Conservation (phyloP, 306 rosid genomes). For the Ceratonia siliqua region DNA sequence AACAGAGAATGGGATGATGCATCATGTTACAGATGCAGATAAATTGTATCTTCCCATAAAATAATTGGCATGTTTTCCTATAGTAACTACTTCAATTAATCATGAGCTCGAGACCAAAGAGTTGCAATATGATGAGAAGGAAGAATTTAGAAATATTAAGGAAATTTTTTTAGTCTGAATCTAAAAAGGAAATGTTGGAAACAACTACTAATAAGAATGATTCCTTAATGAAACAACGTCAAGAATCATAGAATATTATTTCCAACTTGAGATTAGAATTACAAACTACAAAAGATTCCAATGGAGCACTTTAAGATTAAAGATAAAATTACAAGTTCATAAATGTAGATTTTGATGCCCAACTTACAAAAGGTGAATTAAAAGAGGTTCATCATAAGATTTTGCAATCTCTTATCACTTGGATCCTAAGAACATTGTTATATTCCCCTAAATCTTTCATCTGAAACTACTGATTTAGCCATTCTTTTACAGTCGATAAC, state of each 20-base stretch:
- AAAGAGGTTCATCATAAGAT: constrained; percentile 52
- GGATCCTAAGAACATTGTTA: too few relatives aligned
- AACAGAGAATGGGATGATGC: constrained; percentile 53
- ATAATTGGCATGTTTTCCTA: constrained; percentile 33
- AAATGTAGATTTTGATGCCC: constrained; percentile 53
- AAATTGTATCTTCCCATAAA: constrained; percentile 38
- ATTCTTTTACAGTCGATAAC: too few relatives aligned
- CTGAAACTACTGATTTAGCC: too few relatives aligned
- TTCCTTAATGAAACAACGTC: constrained; percentile 52
- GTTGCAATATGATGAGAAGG: constrained; percentile 35
- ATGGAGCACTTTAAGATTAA: constrained; percentile 49
- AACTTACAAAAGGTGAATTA: constrained; percentile 53
- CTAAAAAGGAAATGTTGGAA: constrained; percentile 59
- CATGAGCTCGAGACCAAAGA: constrained; percentile 40
- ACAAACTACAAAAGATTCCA: constrained; percentile 47
- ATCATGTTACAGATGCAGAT: constrained; percentile 47
- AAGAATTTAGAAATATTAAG: constrained; percentile 48
- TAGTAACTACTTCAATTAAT: constrained; percentile 39
- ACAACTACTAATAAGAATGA: constrained; percentile 55
- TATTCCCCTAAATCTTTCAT: too few relatives aligned
- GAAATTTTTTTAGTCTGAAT: constrained; percentile 46
- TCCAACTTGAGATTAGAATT: constrained; percentile 60
- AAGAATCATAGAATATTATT: constrained; percentile 56
- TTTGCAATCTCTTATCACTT: too few relatives aligned
- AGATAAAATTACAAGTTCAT: constrained; percentile 41